Percentiles rank a stretch among this genome's conserved stretches.
Conservation (phyloP, 1,284 basidiomycete species). For the Trichosporon ovoides region DNA sequence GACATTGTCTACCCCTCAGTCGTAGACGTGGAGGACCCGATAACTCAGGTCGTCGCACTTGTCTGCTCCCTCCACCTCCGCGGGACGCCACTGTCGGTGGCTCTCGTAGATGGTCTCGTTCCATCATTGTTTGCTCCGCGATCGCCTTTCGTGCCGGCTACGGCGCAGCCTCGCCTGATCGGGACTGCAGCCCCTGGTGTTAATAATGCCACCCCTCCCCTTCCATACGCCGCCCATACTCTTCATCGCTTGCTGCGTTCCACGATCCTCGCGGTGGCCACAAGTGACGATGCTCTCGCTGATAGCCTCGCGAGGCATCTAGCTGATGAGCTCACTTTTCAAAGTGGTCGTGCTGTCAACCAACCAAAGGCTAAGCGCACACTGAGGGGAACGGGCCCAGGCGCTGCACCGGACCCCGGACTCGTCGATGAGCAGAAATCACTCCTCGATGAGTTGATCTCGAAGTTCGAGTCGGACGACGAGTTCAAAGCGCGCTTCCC, state of each 20-base stretch:
- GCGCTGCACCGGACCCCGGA: neutral
- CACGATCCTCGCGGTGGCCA: conserved; percentile 6
- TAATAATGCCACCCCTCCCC: conserved; percentile 8
- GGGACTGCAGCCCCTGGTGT: neutral
- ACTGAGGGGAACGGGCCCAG: neutral
- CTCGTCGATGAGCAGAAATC: neutral
- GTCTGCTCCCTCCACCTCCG: conserved; percentile 10
- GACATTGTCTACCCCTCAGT: conserved; percentile 19
- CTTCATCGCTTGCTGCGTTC: conserved; percentile 13
- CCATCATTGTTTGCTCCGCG: conserved; percentile 12
- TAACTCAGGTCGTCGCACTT: conserved; percentile 15
- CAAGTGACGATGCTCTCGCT: conserved; percentile 8
- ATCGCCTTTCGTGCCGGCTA: conserved; percentile 12
- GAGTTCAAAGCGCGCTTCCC: neutral
- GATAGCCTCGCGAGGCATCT: conserved; percentile 18
- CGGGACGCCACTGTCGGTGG: conserved; percentile 8
- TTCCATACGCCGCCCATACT: conserved; percentile 11
- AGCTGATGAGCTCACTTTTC: conserved; percentile 27
- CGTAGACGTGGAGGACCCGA: conserved; percentile 7
- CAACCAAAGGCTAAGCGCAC: neutral
- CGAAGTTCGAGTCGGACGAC: neutral
- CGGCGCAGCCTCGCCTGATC: neutral
- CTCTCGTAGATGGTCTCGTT: conserved; percentile 15
- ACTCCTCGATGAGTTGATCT: neutral
- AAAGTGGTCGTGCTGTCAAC: conserved; percentile 11